A percentile compares a stretch with the other conserved stretches of the same genome.
Conservation (phyloP, 164 flowering plant genomes). For the Nymphaea thermarum region DNA sequence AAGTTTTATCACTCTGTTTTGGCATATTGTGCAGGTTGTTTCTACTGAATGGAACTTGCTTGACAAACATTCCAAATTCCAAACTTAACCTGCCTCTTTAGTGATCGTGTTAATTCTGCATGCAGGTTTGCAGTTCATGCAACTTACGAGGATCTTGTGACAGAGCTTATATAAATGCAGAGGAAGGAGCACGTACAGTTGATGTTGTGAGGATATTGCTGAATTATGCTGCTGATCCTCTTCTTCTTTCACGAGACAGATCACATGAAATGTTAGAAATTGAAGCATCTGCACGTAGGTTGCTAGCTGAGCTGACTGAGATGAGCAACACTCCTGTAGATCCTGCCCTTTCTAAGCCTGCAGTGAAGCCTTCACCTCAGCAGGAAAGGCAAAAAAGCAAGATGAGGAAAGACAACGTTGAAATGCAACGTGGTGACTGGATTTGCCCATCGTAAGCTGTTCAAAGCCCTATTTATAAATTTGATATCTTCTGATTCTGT, state of each 20-base stretch:
- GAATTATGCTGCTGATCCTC: slow-evolving; percentile 60
- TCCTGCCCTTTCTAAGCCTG: slow-evolving; percentile 44
- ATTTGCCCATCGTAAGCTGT: slow-evolving; percentile 60
- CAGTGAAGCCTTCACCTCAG: slow-evolving; percentile 11
- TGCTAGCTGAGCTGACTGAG: slow-evolving; percentile 56
- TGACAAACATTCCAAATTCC: background rate
- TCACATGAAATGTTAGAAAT: slow-evolving; percentile 38
- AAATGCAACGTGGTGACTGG: slow-evolving; percentile 85
- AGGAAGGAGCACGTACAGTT: slow-evolving; percentile 67
- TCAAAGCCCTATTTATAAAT: background rate
- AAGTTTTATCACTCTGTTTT: slow-evolving; percentile 15
- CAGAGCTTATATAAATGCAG: slow-evolving; percentile 55
- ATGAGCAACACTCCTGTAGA: slow-evolving; percentile 44
- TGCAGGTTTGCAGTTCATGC: slow-evolving; percentile 79
- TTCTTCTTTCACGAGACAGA: slow-evolving; percentile 35
- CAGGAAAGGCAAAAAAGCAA: slow-evolving; percentile 15
- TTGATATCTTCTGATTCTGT: background rate
- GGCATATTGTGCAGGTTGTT: background rate
- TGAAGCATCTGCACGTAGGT: slow-evolving; percentile 51
- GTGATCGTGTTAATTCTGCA: background rate
- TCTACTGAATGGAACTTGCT: background rate
- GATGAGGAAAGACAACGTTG: slow-evolving; percentile 20
- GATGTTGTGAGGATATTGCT: slow-evolving; percentile 75
- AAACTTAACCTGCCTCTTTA: too few relatives aligned
- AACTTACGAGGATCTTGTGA: slow-evolving; percentile 85